These are phyloP conservation scores for Vitis hybrid DNA, from an alignment of 177 flowering plant species.

Conservation along the genomic window DNA sequence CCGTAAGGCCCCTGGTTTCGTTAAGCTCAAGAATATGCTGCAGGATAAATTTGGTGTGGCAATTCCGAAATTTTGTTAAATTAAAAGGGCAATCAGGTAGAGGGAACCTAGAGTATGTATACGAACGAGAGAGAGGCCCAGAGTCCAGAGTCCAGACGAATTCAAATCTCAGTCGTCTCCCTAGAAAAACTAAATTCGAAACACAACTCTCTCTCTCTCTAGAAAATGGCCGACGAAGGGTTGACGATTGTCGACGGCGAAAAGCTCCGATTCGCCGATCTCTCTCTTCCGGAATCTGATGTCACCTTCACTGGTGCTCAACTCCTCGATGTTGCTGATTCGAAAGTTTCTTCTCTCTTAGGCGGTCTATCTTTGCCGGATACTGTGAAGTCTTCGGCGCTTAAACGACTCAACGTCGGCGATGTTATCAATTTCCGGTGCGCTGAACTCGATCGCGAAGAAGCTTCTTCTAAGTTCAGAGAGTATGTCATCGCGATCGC, in stretches of 20 bases:
- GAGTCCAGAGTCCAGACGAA: background rate
- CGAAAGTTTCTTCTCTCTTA: conserved; percentile 39
- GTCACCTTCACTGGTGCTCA: conserved; percentile 39
- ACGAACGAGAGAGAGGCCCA: background rate
- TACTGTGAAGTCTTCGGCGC: conserved; percentile 43
- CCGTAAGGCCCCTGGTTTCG: too few relatives aligned
- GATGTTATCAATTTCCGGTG: conserved; percentile 30
- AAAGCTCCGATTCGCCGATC: conserved; percentile 31
- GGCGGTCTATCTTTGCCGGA: conserved; percentile 58
- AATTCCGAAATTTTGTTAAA: too few relatives aligned
- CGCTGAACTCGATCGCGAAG: conserved; percentile 27
- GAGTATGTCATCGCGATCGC: conserved; percentile 58
- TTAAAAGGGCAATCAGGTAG: too few relatives aligned
- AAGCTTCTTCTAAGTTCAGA: conserved; percentile 29
- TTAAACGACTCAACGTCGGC: conserved; percentile 29
- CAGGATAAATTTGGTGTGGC: too few relatives aligned
- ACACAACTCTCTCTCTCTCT: conserved; percentile 2
- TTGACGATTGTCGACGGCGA: conserved; percentile 60
- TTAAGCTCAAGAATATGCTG: too few relatives aligned
- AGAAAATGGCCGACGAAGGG: conserved; percentile 56
- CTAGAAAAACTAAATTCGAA: too few relatives aligned
- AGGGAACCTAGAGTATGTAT: too few relatives aligned
- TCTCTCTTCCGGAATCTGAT: conserved; percentile 22
- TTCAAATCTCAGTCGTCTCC: background rate
- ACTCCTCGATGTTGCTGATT: conserved; percentile 51